Percentiles rank a stretch among this genome's conserved stretches.
phyloP scores from a whole-genome alignment of 495 filamentous ascomycete genomes.

The Parmelia sp. region DNA sequence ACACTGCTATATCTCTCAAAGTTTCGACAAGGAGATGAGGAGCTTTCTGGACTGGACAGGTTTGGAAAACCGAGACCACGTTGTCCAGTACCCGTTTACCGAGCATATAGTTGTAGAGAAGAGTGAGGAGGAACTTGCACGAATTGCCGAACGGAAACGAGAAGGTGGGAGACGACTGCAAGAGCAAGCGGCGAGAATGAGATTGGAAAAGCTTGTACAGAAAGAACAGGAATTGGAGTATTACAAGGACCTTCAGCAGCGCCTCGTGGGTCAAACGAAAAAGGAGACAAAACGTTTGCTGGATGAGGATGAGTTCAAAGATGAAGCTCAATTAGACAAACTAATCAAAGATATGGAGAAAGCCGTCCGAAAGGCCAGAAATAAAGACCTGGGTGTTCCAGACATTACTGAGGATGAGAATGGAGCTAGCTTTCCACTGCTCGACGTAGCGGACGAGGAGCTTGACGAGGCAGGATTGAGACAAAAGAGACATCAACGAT shows the following conservation, averaged over 20 bases:
- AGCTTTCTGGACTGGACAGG: constrained; percentile 79
- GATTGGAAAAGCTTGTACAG: constrained; percentile 84
- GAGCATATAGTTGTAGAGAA: constrained; percentile 86
- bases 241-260: constrained; percentile 71
- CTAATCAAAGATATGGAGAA: constrained; percentile 82
- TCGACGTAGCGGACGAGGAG: constrained; percentile 86
- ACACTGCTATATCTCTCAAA: constrained; percentile 81
- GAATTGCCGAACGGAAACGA: constrained; percentile 83
- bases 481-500: constrained; percentile 81
- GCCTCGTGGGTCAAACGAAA: constrained; percentile 65
- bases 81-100: constrained; percentile 88
- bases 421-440: constrained; percentile 73
- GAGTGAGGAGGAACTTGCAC: constrained; percentile 81
- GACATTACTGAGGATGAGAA: constrained; percentile 69
- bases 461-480: constrained; percentile 86
- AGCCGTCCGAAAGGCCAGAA: constrained; percentile 76
- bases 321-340: constrained; percentile 74
- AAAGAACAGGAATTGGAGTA: constrained; percentile 96
- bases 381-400: constrained; percentile 83
- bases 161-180: constrained; percentile 87
- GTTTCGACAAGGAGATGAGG: constrained; percentile 71
- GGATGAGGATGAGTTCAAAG: constrained; percentile 85
- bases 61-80: constrained; percentile 76
- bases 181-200: constrained; percentile 95
- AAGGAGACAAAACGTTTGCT: constrained; percentile 81